A percentile compares a stretch with the other conserved stretches of the same genome.
Conservation (phyloP, 805 yeast genomes). For the Myxozyma udenii region DNA sequence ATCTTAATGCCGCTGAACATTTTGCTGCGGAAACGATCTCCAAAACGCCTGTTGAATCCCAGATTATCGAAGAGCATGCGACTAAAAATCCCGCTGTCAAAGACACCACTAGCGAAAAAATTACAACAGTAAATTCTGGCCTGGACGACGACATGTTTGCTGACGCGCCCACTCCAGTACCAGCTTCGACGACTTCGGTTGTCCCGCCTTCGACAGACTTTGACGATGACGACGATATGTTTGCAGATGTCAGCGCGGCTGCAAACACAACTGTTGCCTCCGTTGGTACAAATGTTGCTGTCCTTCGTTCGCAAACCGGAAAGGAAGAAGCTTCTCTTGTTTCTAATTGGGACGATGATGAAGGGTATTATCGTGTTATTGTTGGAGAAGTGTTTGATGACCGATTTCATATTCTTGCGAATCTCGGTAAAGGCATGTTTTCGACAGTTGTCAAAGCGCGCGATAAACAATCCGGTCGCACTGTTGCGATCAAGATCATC, state of each 20-base stretch:
- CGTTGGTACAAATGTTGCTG: not conserved
- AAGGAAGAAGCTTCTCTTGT: slow-evolving; percentile 30
- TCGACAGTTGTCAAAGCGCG: slow-evolving; percentile 38
- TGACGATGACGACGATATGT: slow-evolving; percentile 34
- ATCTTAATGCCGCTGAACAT: too few relatives aligned
- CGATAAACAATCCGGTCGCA: slow-evolving; percentile 26
- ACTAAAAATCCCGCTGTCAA: too few relatives aligned
- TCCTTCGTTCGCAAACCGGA: not conserved
- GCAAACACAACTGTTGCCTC: slow-evolving; percentile 28
- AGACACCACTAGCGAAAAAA: too few relatives aligned
- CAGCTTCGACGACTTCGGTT: not conserved
- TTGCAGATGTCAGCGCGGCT: slow-evolving; percentile 25
- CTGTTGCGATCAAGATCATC: slow-evolving; percentile 57
- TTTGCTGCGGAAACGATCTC: too few relatives aligned
- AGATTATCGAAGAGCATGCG: too few relatives aligned
- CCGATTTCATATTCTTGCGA: slow-evolving; percentile 34
- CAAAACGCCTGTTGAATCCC: too few relatives aligned
- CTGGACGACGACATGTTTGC: too few relatives aligned
- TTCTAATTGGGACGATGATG: slow-evolving; percentile 39
- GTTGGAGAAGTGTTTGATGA: slow-evolving; percentile 38
- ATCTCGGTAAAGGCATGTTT: slow-evolving; percentile 39
- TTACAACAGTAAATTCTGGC: too few relatives aligned
- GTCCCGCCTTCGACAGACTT: not conserved
- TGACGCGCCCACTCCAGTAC: not conserved
- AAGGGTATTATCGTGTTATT: slow-evolving; percentile 38